Conservation (phyloP, 257 asterid species). For the Cordia subcordata region DNA sequence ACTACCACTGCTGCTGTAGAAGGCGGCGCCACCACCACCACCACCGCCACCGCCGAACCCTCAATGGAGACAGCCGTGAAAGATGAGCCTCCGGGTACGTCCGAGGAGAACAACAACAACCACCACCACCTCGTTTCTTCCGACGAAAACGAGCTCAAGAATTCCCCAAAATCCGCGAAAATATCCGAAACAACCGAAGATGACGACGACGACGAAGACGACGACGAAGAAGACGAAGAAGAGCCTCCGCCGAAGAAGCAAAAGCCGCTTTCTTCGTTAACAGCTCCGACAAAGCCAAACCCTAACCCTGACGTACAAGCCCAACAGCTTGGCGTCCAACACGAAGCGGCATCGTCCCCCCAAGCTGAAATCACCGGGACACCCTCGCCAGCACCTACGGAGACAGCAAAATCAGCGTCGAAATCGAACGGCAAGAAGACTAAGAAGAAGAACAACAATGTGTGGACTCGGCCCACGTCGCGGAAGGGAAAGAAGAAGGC, state of each 20-base stretch:
- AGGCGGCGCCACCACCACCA: conserved; percentile 5
- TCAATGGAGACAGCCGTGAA: conserved; percentile 14
- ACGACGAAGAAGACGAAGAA: conserved; percentile 37
- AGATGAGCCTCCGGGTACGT: conserved; percentile 29
- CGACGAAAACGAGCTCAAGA: conserved; percentile 8
- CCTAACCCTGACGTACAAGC: background rate
- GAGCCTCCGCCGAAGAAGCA: conserved; percentile 61
- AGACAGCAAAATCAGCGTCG: conserved; percentile 13
- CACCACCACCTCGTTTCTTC: conserved; percentile 23
- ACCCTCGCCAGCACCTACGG: conserved; percentile 28
- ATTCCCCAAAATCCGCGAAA: conserved; percentile 26
- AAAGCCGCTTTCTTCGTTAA: conserved; percentile 40
- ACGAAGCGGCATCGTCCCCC: conserved; percentile 1
- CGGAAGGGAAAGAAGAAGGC: conserved; percentile 79
- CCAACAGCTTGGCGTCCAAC: conserved; percentile 5
- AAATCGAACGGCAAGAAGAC: conserved; percentile 49
- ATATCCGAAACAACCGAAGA: conserved; percentile 40
- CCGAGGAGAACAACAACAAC: conserved; percentile 33
- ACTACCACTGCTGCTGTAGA: background rate
- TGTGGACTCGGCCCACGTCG: conserved; percentile 69
- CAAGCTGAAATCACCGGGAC: conserved; percentile 24
- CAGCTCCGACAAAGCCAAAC: background rate
- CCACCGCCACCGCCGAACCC: conserved; percentile 16
- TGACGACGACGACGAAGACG: conserved; percentile 19
- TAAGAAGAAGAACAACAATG: conserved; percentile 75